Conservation (phyloP, 306 rosid genomes). For the Delonix regia region DNA sequence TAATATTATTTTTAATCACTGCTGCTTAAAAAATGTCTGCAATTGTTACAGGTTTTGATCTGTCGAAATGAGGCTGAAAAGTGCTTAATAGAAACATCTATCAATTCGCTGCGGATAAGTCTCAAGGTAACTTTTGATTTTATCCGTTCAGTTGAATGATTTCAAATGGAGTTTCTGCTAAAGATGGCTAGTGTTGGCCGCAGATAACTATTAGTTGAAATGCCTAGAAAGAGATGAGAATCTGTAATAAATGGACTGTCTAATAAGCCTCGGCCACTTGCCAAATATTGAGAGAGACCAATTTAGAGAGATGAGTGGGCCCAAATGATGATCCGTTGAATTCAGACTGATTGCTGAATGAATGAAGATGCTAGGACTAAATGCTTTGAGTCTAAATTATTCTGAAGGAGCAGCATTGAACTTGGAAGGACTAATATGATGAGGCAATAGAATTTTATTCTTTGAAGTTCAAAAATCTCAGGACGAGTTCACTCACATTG, state of each 20-base stretch:
- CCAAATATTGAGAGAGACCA: constrained; percentile 4
- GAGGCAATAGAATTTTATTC: background rate
- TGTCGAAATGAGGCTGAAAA: constrained; percentile 97
- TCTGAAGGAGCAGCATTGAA: background rate
- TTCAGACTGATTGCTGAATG: background rate
- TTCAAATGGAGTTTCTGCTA: constrained; percentile 18
- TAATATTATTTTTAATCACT: constrained; percentile 1
- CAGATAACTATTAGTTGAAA: background rate
- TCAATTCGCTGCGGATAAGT: constrained; percentile 92
- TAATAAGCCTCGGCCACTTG: background rate
- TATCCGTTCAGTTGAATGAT: constrained; percentile 28
- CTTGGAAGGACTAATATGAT: background rate
- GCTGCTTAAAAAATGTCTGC: constrained; percentile 8
- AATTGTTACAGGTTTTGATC: constrained; percentile 74
- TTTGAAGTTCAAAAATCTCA: background rate
- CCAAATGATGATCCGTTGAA: background rate
- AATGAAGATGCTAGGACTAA: background rate
- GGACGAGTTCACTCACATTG: background rate
- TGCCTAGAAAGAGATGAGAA: background rate
- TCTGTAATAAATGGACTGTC: too few relatives aligned
- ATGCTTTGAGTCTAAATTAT: background rate
- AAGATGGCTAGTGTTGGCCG: constrained; percentile 4
- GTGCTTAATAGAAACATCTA: constrained; percentile 93
- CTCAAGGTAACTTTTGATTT: constrained; percentile 66
- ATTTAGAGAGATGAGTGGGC: background rate